Percentiles rank a stretch among this genome's conserved stretches.
phyloP scores from a whole-genome alignment of 345 rosid genomes.

The Psidium friedrichsthalianum region DNA sequence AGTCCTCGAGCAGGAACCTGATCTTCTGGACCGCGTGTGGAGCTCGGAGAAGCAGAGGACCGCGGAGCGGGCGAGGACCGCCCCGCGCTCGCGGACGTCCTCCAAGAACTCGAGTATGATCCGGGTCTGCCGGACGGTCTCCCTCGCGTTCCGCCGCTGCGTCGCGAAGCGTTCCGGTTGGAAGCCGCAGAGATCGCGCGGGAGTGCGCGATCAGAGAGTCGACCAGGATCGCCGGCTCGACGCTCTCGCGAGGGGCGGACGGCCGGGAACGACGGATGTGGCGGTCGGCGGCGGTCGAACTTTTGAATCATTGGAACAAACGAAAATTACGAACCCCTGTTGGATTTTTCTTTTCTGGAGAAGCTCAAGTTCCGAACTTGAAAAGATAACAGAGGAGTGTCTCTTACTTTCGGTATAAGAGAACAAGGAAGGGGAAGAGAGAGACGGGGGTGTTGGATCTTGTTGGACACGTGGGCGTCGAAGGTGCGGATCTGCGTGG shows the following conservation, averaged over 20 bases:
- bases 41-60: slow-evolving; percentile 54
- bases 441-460: not conserved
- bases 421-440: not conserved
- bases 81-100: slow-evolving; percentile 30
- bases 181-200: slow-evolving; percentile 28
- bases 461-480: slow-evolving; percentile 28
- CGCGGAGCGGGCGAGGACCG: slow-evolving; percentile 11
- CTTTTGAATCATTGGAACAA: slow-evolving; percentile 22
- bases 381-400: not conserved
- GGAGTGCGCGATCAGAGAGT: slow-evolving; percentile 38
- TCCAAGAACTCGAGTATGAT: slow-evolving; percentile 47
- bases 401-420: not conserved
- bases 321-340: not conserved
- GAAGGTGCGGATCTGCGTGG: not conserved
- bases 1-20: slow-evolving; percentile 60
- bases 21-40: slow-evolving; percentile 58
- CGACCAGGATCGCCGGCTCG: slow-evolving; percentile 40
- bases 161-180: slow-evolving; percentile 33
- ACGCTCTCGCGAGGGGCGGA: slow-evolving; percentile 57
- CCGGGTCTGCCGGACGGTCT: slow-evolving; percentile 37
- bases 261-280: slow-evolving; percentile 59
- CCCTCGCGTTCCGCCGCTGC: slow-evolving; percentile 36
- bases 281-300: slow-evolving; percentile 27
- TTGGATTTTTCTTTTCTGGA: not conserved
- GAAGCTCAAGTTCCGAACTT: not conserved